phyloP scores from a whole-genome alignment of 257 asterid species.

The Petunia secreta region DNA sequence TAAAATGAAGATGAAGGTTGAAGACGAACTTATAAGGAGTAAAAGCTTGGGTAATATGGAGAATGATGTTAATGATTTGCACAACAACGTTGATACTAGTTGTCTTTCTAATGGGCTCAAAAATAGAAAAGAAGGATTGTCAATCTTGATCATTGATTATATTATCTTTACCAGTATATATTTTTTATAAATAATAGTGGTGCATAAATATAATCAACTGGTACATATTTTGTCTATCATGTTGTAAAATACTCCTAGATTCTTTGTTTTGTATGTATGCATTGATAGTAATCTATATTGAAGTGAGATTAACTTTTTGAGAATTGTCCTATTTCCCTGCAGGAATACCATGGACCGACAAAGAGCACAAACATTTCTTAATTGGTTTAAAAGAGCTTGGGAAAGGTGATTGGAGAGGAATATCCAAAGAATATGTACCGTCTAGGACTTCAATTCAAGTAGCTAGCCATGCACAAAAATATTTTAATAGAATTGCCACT shows the following conservation, averaged over 20 bases:
- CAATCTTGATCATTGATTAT: background rate
- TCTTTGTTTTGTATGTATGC: too few relatives aligned
- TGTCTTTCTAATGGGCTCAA: slow-evolving; percentile 50
- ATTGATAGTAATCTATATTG: too few relatives aligned
- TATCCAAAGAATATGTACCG: slow-evolving; percentile 50
- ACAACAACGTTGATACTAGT: slow-evolving; percentile 32
- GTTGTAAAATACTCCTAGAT: background rate
- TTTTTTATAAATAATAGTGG: background rate
- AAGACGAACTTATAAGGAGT: slow-evolving; percentile 31
- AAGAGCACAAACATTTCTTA: slow-evolving; percentile 56
- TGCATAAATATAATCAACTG: too few relatives aligned
- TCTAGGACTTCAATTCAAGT: slow-evolving; percentile 61
- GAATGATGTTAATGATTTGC: slow-evolving; percentile 25
- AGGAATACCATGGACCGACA: slow-evolving; percentile 64
- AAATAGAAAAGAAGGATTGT: slow-evolving; percentile 43
- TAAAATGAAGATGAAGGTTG: slow-evolving; percentile 6
- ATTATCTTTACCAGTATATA: too few relatives aligned
- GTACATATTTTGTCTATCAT: background rate
- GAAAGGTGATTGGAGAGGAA: slow-evolving; percentile 75
- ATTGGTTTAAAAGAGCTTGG: slow-evolving; percentile 56
- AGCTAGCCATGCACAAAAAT: slow-evolving; percentile 80
- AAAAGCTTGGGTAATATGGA: slow-evolving; percentile 49
- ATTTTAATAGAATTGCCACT: slow-evolving; percentile 43
- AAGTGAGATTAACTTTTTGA: too few relatives aligned
- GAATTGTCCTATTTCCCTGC: background rate